Evolutionary conservation across 768 basidiomycete species (phyloP).

Genomic region (Gymnopilus dilepis): DNA sequence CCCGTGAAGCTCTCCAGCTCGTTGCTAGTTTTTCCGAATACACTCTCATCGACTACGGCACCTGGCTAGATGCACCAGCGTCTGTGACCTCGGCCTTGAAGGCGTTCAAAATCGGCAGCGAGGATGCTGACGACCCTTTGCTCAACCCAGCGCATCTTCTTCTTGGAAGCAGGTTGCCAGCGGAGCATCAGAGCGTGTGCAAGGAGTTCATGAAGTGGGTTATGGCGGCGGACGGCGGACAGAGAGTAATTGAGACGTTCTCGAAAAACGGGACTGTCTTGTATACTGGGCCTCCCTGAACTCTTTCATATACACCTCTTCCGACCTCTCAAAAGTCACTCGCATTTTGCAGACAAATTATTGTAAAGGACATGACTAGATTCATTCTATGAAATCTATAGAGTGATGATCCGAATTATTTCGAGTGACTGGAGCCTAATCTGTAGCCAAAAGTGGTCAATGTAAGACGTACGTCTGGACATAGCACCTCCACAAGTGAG

Average conservation of each 20-base stretch:
- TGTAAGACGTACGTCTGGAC: no score
- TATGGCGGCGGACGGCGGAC: constrained; percentile 44
- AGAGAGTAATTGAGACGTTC: constrained; percentile 46
- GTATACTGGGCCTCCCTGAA: constrained; percentile 35
- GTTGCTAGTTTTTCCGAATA: constrained; percentile 55
- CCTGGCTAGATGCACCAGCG: constrained; percentile 48
- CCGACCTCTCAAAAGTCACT: no score
- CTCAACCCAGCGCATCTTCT: constrained; percentile 56
- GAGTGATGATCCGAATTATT: no score
- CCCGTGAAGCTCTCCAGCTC: constrained; percentile 51
- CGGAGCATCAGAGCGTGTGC: constrained; percentile 35
- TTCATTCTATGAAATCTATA: no score
- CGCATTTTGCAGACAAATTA: no score
- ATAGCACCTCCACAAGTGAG: no score
- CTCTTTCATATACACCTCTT: no score
- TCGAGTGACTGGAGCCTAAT: no score
- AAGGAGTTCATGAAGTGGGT: constrained; percentile 52
- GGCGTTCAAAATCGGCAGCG: constrained; percentile 49
- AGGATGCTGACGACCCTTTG: constrained; percentile 44
- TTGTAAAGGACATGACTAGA: no score
- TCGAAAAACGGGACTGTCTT: constrained; percentile 36
- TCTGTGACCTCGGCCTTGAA: constrained; percentile 36
- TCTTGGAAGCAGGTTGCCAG: constrained; percentile 34
- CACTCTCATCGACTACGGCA: constrained; percentile 57
- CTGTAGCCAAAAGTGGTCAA: no score